Evolutionary conservation across 352 stramenopile species (phyloP), one percentile per base, ranked within the genome.

Genomic region (Phytophthora syringae): DNA sequence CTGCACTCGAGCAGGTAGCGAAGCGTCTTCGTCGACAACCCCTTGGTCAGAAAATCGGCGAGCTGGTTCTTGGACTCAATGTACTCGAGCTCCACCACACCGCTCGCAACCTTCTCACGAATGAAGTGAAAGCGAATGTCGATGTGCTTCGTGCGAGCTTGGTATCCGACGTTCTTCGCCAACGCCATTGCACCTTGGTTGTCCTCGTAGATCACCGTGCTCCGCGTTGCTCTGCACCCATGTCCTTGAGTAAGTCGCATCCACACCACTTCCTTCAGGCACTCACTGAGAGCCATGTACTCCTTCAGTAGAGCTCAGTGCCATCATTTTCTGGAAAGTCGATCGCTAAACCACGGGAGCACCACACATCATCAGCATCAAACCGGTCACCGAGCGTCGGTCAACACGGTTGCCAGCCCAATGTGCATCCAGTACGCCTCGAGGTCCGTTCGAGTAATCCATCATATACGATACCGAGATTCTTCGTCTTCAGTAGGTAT

Each of bases 31-130:
- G 67, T 48, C 16, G 62, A 52, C 7, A 69, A 11, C 11, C 34
- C 30, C 56, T 72, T 76, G 0, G 62, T 69, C 25, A 76, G 40
- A 28, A 64, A 68, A 30, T 68, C 55, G 5, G 57, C 67, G 28
- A 76, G 24, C n/a, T 72, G 64, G 24, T 70, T 65, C 27, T 63
- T 71, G 34, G 67, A 60, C 24, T 67, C 49, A 6, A 64, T 37
- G n/a, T 68, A 76, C 36, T 40, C 3, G 3, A 76, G 25, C 22
- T 54, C 48, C 21, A 74, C 45, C 2, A 36, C 47, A 28, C 51
- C 59, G 21, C 7, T 60, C 16, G 25, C 12, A 24, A 60, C 13
- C 30, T 72, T 64, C 42, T 72, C 60, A 11, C 55, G 30, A 34
- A 71, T 64, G 39, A 66, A 72, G 28, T 69, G 66, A 24, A n/a